A percentile compares a stretch with the other conserved stretches of the same genome.
These are phyloP conservation scores for Diaporthe citri DNA, from an alignment of 2,329 filamentous ascomycete species.

Conservation along the genomic window DNA sequence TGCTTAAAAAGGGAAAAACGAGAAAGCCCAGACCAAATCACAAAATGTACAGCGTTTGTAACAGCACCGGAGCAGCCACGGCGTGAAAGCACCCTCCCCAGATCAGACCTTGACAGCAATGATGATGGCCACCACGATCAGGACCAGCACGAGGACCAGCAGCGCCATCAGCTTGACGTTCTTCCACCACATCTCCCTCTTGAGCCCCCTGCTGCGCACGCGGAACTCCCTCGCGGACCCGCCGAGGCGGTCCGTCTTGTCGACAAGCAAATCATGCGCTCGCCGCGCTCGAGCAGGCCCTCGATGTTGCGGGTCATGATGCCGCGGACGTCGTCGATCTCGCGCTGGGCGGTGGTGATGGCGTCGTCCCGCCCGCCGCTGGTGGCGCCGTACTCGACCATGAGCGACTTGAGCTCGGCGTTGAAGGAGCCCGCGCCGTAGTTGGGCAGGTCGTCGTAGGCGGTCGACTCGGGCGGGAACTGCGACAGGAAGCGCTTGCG, in stretches of 20 bases:
- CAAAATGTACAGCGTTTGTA: neutral
- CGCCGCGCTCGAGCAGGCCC: slow-evolving; percentile 86
- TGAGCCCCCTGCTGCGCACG: slow-evolving; percentile 85
- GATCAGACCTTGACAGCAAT: slow-evolving; percentile 62
- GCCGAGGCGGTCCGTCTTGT: slow-evolving; percentile 94
- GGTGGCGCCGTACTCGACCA: slow-evolving; percentile 87
- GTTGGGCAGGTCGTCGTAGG: slow-evolving; percentile 83
- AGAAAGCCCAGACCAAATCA: neutral
- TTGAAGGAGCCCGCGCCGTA: slow-evolving; percentile 96
- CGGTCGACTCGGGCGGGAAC: slow-evolving; percentile 74
- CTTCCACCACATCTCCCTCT: slow-evolving; percentile 99
- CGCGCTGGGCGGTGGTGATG: slow-evolving; percentile 83
- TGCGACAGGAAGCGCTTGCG: slow-evolving; percentile 86
- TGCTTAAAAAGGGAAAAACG: neutral
- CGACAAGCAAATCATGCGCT: slow-evolving; percentile 94
- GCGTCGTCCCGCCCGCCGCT: slow-evolving; percentile 83
- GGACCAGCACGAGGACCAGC: slow-evolving; percentile 74
- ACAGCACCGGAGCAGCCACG: neutral
- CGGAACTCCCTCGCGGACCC: slow-evolving; percentile 92
- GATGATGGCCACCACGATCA: slow-evolving; percentile 69
- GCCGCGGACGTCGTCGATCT: slow-evolving; percentile 92
- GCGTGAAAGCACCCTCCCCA: neutral
- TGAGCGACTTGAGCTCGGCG: slow-evolving; percentile 77
- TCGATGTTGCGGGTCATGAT: slow-evolving; percentile 98
- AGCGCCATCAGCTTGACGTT: slow-evolving; percentile 95